Conservation (phyloP, 78 protist species). For the Corallochytrium limacisporum region DNA sequence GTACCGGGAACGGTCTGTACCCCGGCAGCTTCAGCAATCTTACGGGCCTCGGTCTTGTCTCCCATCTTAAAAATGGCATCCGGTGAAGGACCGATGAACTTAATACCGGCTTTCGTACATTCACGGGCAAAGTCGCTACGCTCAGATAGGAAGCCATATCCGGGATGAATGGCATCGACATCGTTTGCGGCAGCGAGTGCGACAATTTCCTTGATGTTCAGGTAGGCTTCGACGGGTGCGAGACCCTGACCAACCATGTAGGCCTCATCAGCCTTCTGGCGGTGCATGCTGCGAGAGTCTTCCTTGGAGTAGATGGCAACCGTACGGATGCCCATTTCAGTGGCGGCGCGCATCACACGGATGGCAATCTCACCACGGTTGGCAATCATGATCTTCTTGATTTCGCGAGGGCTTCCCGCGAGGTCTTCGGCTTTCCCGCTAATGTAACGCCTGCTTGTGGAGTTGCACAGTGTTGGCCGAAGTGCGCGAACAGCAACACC, state of each 20-base stretch:
- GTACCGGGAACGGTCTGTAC: slow-evolving; percentile 82
- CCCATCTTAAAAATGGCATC: slow-evolving; percentile 1
- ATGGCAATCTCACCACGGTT: slow-evolving; percentile 97
- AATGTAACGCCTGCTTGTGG: too few relatives aligned
- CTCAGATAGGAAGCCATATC: slow-evolving; percentile 90
- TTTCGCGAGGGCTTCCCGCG: too few relatives aligned
- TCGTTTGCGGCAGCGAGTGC: slow-evolving; percentile 20
- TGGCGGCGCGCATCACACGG: slow-evolving; percentile 83
- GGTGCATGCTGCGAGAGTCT: slow-evolving; percentile 54
- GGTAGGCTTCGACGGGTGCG: slow-evolving; percentile 45
- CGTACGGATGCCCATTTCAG: slow-evolving; percentile 71
- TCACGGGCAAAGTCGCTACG: slow-evolving; percentile 56
- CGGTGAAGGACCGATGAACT: slow-evolving; percentile 55
- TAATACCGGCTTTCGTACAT: slow-evolving; percentile 40
- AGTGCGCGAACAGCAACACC: too few relatives aligned
- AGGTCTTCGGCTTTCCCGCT: too few relatives aligned
- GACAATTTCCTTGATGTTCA: slow-evolving; percentile 35
- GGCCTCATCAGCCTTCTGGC: slow-evolving; percentile 47
- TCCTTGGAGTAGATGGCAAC: slow-evolving; percentile 83
- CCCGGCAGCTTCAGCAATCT: slow-evolving; percentile 65
- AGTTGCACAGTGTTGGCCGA: too few relatives aligned
- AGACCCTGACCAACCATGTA: slow-evolving; percentile 16
- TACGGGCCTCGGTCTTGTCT: slow-evolving; percentile 22
- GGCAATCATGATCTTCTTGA: slow-evolving; percentile 77
- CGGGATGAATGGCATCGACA: slow-evolving; percentile 83